Evolutionary conservation across 2,329 filamentous ascomycete species (phyloP).

Genomic region (Lecanosticta acicola): DNA sequence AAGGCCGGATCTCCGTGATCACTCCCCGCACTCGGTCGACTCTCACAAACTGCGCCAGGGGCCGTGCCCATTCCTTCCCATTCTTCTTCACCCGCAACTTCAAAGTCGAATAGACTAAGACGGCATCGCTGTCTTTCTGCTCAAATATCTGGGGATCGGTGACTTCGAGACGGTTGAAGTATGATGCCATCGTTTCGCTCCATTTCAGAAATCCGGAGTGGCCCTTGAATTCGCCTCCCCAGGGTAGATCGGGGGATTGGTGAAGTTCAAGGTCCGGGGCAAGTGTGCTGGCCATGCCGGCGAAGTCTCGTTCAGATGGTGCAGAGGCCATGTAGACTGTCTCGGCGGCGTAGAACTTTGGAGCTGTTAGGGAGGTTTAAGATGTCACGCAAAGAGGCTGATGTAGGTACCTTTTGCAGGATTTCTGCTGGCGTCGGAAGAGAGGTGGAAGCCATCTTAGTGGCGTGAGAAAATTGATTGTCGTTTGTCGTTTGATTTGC

Average conservation of each 20-base stretch:
- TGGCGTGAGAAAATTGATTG: too few relatives aligned
- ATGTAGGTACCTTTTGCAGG: background rate
- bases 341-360: slow-evolving; percentile 34
- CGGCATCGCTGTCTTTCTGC: slow-evolving; percentile 21
- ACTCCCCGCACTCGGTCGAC: slow-evolving; percentile 32
- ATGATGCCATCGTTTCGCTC: slow-evolving; percentile 29
- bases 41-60: slow-evolving; percentile 27
- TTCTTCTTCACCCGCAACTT: slow-evolving; percentile 31
- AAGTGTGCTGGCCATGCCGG: slow-evolving; percentile 28
- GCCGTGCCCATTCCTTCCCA: slow-evolving; percentile 22
- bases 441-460: background rate
- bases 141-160: slow-evolving; percentile 33
- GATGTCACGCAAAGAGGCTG: background rate
- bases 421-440: background rate
- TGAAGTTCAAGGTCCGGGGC: slow-evolving; percentile 26
- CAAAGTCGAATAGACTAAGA: slow-evolving; percentile 28
- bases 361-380: background rate
- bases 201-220: slow-evolving; percentile 32
- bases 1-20: slow-evolving; percentile 31
- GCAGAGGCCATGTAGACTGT: slow-evolving; percentile 32
- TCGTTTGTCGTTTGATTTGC: too few relatives aligned
- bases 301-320: slow-evolving; percentile 30
- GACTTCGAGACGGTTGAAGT: slow-evolving; percentile 29
- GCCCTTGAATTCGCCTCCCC: slow-evolving; percentile 31
- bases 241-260: slow-evolving; percentile 34